Evolutionary conservation across 257 asterid genomes (phyloP), one percentile per base, ranked within the genome.

Genomic region (Cordia subcordata): DNA sequence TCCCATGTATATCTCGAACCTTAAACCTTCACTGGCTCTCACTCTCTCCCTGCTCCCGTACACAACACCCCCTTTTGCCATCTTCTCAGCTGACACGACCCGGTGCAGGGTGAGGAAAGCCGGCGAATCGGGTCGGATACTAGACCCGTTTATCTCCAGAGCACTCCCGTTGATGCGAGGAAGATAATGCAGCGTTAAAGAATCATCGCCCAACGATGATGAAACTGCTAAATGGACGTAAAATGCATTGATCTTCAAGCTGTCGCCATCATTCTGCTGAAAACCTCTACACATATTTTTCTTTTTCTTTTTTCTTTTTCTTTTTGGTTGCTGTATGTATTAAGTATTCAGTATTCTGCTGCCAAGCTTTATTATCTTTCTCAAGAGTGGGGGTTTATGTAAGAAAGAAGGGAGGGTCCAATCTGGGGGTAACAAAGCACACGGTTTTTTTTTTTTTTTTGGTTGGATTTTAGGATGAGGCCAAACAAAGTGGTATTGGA

Each of bases 71-170:
- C 16, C 47, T 42, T 42, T 63, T 8, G 23, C 19, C 0, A 21
- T 12, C 58, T 20, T 38, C 44, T 33, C 71, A 20, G 61, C 55
- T 11, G 79, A 68, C 6, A 77, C 8, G 0, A 75, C 72, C 16
- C 88, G 89, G 65, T 86, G 90, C 22, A 89, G 85, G 37, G 95
- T 81, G 17, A 86, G 52, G 70, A 86, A 89, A 8, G 77, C 82
- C 33, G 89, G 78, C 13, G 79, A 63, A 14, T 82, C 81, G 60
- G 95, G 71, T 32, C 83, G 89, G 71, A 86, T 51, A 9, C 3
- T 49, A 11, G 76, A 76, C 5, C 93, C 97, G 60, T 74, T 61
- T 1, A 84, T 68, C 81, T 79, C 90, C 33, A 89, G 55, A 0
- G 63, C 71, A 44, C 72, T 55, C 0, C 82, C 92, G 63, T 76